Evolutionary conservation across 2,329 filamentous ascomycete genomes (phyloP).

Genomic region (Ambrosiella cleistominuta): DNA sequence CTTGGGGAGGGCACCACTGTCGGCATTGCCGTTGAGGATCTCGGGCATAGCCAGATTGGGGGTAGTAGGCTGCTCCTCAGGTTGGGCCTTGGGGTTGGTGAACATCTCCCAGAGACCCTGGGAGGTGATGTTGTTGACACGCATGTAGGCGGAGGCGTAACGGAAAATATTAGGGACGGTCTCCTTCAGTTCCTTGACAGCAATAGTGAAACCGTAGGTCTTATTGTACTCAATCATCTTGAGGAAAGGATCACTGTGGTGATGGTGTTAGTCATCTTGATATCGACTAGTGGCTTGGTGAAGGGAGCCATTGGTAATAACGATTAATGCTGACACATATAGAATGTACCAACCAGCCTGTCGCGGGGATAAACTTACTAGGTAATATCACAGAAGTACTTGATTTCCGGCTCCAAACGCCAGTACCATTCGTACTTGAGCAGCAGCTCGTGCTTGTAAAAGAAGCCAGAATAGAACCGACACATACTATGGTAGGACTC

Average conservation of each 20-base stretch:
- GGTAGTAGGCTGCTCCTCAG: conserved; percentile 42
- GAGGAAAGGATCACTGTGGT: conserved; percentile 68
- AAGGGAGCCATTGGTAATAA: not conserved
- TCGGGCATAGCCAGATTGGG: conserved; percentile 54
- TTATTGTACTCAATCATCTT: conserved; percentile 91
- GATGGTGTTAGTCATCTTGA: not conserved
- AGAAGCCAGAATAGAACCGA: conserved; percentile 97
- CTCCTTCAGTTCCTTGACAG: conserved; percentile 92
- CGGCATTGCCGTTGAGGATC: conserved; percentile 52
- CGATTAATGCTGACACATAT: no score
- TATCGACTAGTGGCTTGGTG: no score
- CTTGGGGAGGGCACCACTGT: conserved; percentile 51
- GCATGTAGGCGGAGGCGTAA: conserved; percentile 95
- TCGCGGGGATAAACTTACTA: conserved; percentile 40
- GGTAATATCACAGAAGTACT: conserved; percentile 98
- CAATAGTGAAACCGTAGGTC: conserved; percentile 97
- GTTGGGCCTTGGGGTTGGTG: conserved; percentile 50
- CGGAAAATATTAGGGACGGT: conserved; percentile 98
- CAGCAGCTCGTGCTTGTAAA: conserved; percentile 90
- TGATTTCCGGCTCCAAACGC: conserved; percentile 97
- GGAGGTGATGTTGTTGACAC: conserved; percentile 74
- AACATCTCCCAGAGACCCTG: conserved; percentile 99
- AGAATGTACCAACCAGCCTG: not conserved
- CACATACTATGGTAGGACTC: conserved; percentile 99
- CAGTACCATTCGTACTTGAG: conserved; percentile 99